Evolutionary conservation across 345 rosid genomes (phyloP), one percentile per base, ranked within the genome.

Genomic region (Durio zibethinus): DNA sequence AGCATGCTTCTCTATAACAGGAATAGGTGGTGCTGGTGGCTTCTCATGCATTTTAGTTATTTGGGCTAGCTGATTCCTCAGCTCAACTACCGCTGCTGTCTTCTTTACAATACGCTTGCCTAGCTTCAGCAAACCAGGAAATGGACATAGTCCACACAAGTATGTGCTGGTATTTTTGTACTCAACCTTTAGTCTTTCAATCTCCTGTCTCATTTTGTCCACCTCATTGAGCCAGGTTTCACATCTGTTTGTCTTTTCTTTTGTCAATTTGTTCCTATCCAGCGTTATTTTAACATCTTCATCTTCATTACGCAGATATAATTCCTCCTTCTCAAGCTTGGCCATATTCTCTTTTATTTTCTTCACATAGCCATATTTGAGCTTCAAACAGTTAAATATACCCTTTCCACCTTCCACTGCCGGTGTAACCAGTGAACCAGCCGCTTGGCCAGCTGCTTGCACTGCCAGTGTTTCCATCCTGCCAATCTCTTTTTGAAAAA

Each of bases 61-160:
- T 52, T 71, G 61, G 1, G 45, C 16, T 18, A 0, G 18, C 38
- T 50, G 74, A 50, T 50, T 71, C 60, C 10, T 71, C 43, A 71
- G 74, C 61, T 71, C 43, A 33, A 71, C 74, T 10, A 50, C 29
- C 61, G 50, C 61, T 9, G 43, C 9, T 11, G 61, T 71, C 74
- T 50, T 71, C 15, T 33, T 71, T 35, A 71, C 74, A 4, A 71
- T 33, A 50, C 2, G 42, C 61, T 20, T 71, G 43, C 74, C 60
- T 31, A 71, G 74, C 74, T 50, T 71, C 27, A 71, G 74, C 74
- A 71, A 31, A 50, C 74, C 14, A 12, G 43, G 27, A 50, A 50
- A 71, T 31, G 74, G 74, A 71, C 74, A 71, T 50, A 71, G 42
- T 31, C 74, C 61, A 21, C 74, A 71, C 21, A 71, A 48, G 56